Percentiles rank a stretch among this genome's conserved stretches.
Evolutionary conservation across 805 yeast genomes (phyloP).

Genomic region (Saccharomycopsis fodiens): DNA sequence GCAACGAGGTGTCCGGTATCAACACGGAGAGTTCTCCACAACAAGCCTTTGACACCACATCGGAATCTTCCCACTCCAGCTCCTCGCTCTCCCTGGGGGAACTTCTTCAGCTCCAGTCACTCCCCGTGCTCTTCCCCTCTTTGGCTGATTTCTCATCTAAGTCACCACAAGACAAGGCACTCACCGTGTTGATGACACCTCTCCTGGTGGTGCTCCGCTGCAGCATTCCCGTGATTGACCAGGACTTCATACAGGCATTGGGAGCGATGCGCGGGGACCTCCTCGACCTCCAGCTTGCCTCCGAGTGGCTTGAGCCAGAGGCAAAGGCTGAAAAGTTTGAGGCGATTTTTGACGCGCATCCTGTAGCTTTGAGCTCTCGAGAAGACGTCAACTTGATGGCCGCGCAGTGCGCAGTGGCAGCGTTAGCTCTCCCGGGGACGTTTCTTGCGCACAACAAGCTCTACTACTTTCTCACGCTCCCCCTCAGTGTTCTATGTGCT

Average conservation of each 20-base stretch:
- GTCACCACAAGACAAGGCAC: slow-evolving; percentile 16
- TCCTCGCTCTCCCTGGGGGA: not conserved
- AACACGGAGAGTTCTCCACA: too few relatives aligned
- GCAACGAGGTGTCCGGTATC: not conserved
- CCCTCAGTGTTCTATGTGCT: not conserved
- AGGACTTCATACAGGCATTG: slow-evolving; percentile 11
- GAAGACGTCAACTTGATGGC: not conserved
- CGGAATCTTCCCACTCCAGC: not conserved
- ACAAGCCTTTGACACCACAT: not conserved
- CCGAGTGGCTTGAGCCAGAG: not conserved
- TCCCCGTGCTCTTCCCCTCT: slow-evolving; percentile 20
- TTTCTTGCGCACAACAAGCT: not conserved
- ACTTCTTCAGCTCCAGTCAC: not conserved
- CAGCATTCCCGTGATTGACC: slow-evolving; percentile 31
- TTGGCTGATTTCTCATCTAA: slow-evolving; percentile 20
- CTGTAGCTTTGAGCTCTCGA: not conserved
- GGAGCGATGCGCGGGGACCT: slow-evolving; percentile 8
- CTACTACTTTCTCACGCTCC: not conserved
- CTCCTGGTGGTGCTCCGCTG: slow-evolving; percentile 26
- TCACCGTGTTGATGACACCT: slow-evolving; percentile 23
- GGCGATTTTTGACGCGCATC: not conserved
- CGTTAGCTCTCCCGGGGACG: not conserved
- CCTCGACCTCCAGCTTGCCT: not conserved
- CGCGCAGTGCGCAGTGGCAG: not conserved
- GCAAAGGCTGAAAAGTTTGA: not conserved